These are phyloP conservation scores for Salix dunnii DNA, from an alignment of 345 rosid species.

Conservation along the genomic window DNA sequence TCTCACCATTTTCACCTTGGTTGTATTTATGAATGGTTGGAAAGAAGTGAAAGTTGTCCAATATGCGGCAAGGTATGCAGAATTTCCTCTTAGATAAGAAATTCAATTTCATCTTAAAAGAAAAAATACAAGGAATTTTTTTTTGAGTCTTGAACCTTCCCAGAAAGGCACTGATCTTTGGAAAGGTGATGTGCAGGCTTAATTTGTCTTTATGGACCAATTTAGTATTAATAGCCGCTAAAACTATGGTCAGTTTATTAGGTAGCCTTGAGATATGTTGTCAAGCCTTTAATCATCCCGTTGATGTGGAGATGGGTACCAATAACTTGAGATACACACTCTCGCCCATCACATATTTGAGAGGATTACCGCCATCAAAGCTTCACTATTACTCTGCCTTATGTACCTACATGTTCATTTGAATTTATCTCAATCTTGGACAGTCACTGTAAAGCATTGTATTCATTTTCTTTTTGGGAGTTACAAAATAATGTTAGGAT, in stretches of 20 bases:
- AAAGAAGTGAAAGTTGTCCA: constrained; percentile 74
- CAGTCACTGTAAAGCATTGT: background rate
- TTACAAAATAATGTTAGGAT: background rate
- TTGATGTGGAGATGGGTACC: background rate
- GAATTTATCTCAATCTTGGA: background rate
- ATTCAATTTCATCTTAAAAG: background rate
- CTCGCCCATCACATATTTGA: too few species aligned
- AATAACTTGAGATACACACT: background rate
- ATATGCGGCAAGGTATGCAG: constrained; percentile 58
- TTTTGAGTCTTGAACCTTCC: background rate
- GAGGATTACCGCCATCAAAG: background rate
- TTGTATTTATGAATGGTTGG: constrained; percentile 77
- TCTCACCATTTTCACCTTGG: constrained; percentile 73
- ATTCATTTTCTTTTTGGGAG: background rate
- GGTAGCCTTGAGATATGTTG: background rate
- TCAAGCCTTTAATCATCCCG: background rate
- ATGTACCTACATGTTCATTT: background rate
- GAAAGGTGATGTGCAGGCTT: background rate
- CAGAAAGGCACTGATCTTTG: background rate
- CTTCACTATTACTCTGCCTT: background rate
- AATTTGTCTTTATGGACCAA: background rate
- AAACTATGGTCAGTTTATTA: background rate
- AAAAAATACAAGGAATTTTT: background rate
- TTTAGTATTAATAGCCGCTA: background rate
- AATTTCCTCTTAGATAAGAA: background rate